Percentiles rank a stretch among this genome's conserved stretches.
Conservation (phyloP, 192 early-diverging fungal genomes). For the Pilobolus umbonatus region DNA sequence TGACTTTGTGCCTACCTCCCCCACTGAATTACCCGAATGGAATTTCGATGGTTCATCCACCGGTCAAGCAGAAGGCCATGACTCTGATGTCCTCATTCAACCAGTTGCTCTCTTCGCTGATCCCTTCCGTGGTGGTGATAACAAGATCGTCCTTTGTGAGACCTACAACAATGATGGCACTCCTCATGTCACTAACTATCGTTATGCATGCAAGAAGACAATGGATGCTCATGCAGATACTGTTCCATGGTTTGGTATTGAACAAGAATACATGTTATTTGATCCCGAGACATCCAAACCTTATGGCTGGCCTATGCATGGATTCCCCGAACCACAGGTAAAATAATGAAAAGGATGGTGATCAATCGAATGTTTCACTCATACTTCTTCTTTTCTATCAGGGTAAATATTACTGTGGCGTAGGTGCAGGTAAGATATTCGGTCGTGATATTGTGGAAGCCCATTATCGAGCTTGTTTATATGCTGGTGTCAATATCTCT, state of each 20-base stretch:
- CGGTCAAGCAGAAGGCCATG: constrained; percentile 46
- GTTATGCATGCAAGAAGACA: constrained; percentile 31
- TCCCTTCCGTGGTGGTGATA: constrained; percentile 51
- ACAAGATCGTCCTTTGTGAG: constrained; percentile 49
- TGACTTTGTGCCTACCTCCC: constrained; percentile 21
- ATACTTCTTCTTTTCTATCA: background rate
- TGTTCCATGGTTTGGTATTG: constrained; percentile 54
- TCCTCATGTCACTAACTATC: constrained; percentile 48
- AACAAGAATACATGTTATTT: constrained; percentile 53
- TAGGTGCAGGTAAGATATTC: constrained; percentile 46
- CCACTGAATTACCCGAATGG: constrained; percentile 46
- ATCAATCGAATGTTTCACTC: background rate
- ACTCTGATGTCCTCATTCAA: constrained; percentile 49
- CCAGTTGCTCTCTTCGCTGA: constrained; percentile 46
- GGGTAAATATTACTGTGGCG: constrained; percentile 54
- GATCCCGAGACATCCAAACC: constrained; percentile 40
- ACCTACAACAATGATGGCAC: constrained; percentile 54
- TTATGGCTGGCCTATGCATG: constrained; percentile 53
- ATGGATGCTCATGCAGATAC: constrained; percentile 37
- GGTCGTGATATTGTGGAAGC: constrained; percentile 56
- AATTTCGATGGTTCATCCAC: constrained; percentile 56
- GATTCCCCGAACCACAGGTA: constrained; percentile 49
- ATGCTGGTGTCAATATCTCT: constrained; percentile 51
- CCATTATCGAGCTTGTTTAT: constrained; percentile 53
- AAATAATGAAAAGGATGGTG: background rate